Conservation (phyloP, 1,284 basidiomycete genomes). For the Malassezia equina region DNA sequence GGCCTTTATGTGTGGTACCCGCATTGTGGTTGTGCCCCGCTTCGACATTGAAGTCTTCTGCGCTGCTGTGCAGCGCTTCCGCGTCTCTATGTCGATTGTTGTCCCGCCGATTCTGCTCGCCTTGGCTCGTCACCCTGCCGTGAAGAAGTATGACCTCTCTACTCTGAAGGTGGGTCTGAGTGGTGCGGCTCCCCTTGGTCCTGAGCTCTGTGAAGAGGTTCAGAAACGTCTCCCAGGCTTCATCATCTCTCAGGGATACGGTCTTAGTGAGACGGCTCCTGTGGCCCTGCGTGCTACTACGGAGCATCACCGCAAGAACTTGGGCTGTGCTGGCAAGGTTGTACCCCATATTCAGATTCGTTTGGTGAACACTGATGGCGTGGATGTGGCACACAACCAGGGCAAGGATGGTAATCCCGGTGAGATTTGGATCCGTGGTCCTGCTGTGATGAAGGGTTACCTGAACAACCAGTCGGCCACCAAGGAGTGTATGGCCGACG, state of each 20-base stretch:
- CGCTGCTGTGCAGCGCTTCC: conserved; percentile 59
- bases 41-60: conserved; percentile 68
- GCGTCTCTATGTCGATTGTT: conserved; percentile 58
- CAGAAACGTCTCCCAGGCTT: conserved; percentile 51
- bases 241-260: conserved; percentile 53
- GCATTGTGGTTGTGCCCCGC: conserved; percentile 60
- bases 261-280: conserved; percentile 68
- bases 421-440: conserved; percentile 70
- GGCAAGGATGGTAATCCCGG: conserved; percentile 58
- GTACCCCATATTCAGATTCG: conserved; percentile 69
- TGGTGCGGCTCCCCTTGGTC: conserved; percentile 72
- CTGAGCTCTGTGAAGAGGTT: conserved; percentile 57
- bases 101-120: conserved; percentile 76
- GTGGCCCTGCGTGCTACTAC: conserved; percentile 45
- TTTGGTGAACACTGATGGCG: conserved; percentile 56
- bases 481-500: conserved; percentile 59
- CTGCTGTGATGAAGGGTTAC: conserved; percentile 59
- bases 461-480: conserved; percentile 54
- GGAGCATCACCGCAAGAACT: conserved; percentile 23
- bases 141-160: conserved; percentile 62
- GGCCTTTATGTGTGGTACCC: conserved; percentile 56
- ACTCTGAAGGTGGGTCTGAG: conserved; percentile 59
- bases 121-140: conserved; percentile 64
- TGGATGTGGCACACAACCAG: conserved; percentile 48
- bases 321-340: conserved; percentile 55